Evolutionary conservation across 768 basidiomycete species (phyloP).

Genomic region (Lactarius evosmus): DNA sequence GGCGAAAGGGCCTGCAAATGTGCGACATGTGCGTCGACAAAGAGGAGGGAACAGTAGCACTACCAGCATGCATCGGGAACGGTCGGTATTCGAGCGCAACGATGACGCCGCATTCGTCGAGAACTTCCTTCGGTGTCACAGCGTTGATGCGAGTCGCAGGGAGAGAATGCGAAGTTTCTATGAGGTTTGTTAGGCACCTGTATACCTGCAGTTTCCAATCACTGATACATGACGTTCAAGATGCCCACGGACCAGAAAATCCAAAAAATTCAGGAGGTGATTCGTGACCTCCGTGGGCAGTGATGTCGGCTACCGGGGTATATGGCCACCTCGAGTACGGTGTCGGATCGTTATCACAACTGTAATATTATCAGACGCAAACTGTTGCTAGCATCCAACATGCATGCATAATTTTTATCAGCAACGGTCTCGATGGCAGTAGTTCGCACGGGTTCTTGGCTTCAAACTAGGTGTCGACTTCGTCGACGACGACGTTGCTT

Average conservation of each 20-base stretch:
- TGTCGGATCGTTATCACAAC: slow-evolving; percentile 4
- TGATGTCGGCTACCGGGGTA: slow-evolving; percentile 13
- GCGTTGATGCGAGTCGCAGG: slow-evolving; percentile 40
- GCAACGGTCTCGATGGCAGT: slow-evolving; percentile 11
- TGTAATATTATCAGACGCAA: slow-evolving; percentile 9
- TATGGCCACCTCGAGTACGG: neutral
- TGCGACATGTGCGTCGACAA: slow-evolving; percentile 4
- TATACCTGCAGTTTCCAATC: neutral
- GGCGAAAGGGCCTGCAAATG: slow-evolving; percentile 1
- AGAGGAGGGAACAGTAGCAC: slow-evolving; percentile 19
- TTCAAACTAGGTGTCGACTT: too few species aligned
- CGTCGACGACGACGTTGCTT: too few species aligned
- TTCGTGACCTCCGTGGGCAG: slow-evolving; percentile 38
- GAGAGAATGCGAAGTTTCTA: slow-evolving; percentile 50
- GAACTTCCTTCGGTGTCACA: slow-evolving; percentile 41
- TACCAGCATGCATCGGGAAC: slow-evolving; percentile 23
- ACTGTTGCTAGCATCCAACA: neutral
- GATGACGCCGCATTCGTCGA: slow-evolving; percentile 45
- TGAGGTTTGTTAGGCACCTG: slow-evolving; percentile 38
- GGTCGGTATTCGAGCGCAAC: slow-evolving; percentile 11
- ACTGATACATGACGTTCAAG: slow-evolving; percentile 34
- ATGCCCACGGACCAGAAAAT: slow-evolving; percentile 56
- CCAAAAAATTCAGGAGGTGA: slow-evolving; percentile 47
- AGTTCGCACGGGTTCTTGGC: slow-evolving; percentile 15
- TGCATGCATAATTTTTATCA: neutral